Evolutionary conservation across 2,329 filamentous ascomycete species (phyloP).

Genomic region (Diaporthe vexans): DNA sequence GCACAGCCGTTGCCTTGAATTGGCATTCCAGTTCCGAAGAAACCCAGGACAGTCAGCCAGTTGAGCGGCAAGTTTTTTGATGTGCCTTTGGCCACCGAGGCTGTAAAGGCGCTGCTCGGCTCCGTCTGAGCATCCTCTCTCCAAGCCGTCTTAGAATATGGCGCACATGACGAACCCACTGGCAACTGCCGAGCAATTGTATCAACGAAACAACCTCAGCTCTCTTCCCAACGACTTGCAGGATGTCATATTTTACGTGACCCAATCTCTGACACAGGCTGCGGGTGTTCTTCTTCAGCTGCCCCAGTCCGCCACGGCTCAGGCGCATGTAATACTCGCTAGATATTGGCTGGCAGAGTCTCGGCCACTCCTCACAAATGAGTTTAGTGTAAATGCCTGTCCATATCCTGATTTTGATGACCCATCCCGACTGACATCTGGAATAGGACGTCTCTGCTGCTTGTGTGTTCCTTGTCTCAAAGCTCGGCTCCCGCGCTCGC

Average conservation of each 20-base stretch:
- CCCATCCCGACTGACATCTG: not conserved
- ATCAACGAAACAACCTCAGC: constrained; percentile 67
- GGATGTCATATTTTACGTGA: constrained; percentile 78
- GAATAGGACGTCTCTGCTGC: constrained; percentile 84
- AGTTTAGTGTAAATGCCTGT: constrained; percentile 65
- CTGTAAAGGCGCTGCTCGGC: not conserved
- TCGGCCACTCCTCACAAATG: constrained; percentile 65
- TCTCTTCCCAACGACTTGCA: constrained; percentile 77
- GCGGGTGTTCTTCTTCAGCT: constrained; percentile 86
- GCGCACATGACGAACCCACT: constrained; percentile 78
- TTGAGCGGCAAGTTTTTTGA: not conserved
- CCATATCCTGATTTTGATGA: not conserved
- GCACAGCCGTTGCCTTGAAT: not conserved
- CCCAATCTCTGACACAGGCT: constrained; percentile 81
- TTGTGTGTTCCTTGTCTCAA: constrained; percentile 83
- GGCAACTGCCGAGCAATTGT: constrained; percentile 79
- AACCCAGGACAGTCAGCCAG: not conserved
- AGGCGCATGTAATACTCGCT: constrained; percentile 85
- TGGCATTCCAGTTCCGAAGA: not conserved
- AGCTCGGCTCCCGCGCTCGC: constrained; percentile 82
- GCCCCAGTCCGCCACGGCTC: constrained; percentile 87
- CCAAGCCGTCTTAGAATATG: constrained; percentile 55
- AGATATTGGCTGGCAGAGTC: constrained; percentile 79
- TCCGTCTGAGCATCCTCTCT: not conserved
- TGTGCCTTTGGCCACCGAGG: not conserved